Evolutionary conservation across 208 protist species (phyloP), one percentile per base, ranked within the genome.

Genomic region (Borovskyia barvae): DNA sequence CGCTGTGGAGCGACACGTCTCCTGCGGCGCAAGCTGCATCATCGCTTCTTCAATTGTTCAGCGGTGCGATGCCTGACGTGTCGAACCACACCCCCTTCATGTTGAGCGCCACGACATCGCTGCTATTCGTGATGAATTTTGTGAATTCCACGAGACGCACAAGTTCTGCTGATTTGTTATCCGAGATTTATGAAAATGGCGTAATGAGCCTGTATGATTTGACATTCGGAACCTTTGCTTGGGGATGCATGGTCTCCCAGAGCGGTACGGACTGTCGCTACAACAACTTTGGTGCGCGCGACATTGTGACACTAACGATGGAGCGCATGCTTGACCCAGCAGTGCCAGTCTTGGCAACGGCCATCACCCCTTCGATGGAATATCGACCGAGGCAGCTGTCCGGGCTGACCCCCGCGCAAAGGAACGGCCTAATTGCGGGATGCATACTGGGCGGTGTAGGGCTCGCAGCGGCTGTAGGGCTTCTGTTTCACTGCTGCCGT

Each of bases 241-340:
- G 46, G 46, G 19, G 28, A 12, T 51, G 46, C 46, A 51, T 5
- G 15, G 22, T 17, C 26, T 37, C 46, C 46, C 15, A 25, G 11
- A 11, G 11, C 8, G 46, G 46, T 3, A n/a, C 3, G 12, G 9
- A 20, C 17, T 82, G 69, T 30, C 35, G 26, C 9, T n/a, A 55
- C 47, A 36, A 25, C 37, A 85, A 81, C 53, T 81, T 72, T 50
- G 78, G 78, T 25, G 78, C 78, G 9, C 55, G 45, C 12, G 32
- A 40, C 26, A 78, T 81, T 47, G 25, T 25, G 6, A 62, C 67
- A 14, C 43, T 69, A 42, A 66, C 69, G 9, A 55, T 76, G 37
- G 19, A n/a, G 17, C 61, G 65, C 8, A 48, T 74, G 5, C 39
- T 77, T 3, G 37, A 77, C 40, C 47, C 46, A 12, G 43, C 56